Percentiles rank a stretch among this genome's conserved stretches.
Conservation (phyloP, 306 rosid genomes). For the Parietaria judaica region DNA sequence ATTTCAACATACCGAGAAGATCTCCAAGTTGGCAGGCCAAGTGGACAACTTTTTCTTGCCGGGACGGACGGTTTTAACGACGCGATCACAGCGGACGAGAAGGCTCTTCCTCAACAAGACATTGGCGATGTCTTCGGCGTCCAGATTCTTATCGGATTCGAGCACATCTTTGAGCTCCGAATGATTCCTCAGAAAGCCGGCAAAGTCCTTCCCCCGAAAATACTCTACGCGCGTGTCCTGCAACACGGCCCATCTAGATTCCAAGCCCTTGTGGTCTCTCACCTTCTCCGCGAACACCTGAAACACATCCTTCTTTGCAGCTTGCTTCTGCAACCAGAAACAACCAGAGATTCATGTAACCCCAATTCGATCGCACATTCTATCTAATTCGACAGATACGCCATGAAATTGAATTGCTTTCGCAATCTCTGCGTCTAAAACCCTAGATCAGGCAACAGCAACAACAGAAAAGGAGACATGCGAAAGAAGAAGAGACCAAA, state of each 20-base stretch:
- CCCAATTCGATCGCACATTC: slow-evolving; percentile 8
- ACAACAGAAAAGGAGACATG: slow-evolving; percentile 8
- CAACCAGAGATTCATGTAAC: background rate
- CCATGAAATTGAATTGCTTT: background rate
- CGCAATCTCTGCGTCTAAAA: slow-evolving; percentile 6
- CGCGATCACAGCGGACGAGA: slow-evolving; percentile 89
- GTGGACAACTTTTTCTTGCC: slow-evolving; percentile 93
- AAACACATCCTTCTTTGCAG: slow-evolving; percentile 63
- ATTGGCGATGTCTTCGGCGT: slow-evolving; percentile 70
- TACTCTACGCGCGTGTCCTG: slow-evolving; percentile 97
- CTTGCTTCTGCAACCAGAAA: slow-evolving; percentile 57
- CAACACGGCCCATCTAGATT: slow-evolving; percentile 93
- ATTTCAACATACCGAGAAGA: slow-evolving; percentile 50
- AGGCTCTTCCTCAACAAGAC: slow-evolving; percentile 67
- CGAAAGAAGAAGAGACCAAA: slow-evolving; percentile 12
- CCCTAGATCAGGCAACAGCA: slow-evolving; percentile 34
- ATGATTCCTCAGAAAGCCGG: slow-evolving; percentile 65
- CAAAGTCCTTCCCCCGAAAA: slow-evolving; percentile 94
- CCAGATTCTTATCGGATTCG: slow-evolving; percentile 61
- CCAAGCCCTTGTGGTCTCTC: slow-evolving; percentile 81
- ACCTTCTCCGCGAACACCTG: slow-evolving; percentile 96
- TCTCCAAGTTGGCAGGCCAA: slow-evolving; percentile 98
- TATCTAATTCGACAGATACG: background rate
- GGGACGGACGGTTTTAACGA: slow-evolving; percentile 91
- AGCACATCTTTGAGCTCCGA: slow-evolving; percentile 74